Base-by-base conservation (phyloP, 139 green algal genomes). In the Marvania coccoides region DNA sequence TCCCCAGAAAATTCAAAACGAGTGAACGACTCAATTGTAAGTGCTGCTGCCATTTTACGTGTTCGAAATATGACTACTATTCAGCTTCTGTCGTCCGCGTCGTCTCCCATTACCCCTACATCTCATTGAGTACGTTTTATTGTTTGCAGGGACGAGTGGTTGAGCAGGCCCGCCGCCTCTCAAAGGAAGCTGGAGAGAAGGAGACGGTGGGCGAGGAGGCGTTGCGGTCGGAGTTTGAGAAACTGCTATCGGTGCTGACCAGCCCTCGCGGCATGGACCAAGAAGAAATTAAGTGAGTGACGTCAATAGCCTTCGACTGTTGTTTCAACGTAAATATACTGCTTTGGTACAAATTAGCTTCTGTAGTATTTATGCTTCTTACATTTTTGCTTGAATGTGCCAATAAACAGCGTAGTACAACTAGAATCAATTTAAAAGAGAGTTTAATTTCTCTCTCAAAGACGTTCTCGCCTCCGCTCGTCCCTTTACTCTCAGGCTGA, bases 141-240 rank as follows among this genome's bases (percentile, higher is more conserved):
- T n/a, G n/a, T n/a, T n/a, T n/a, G n/a, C n/a, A n/a, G 42, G 19
- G 57, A 19, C n/a, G 65, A 9, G 64, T 81, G 10, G 47, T 78
- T 34, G 70, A 73, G 47, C 70, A 74, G 39, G 80, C 76, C 33
- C 79, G 76, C 64, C 51, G 63, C 28, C 47, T 85, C 46, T 56
- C 76, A 3, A 63, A 84, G 47, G 69, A 85, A 40, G 38, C 70
- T 33, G 47, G 48, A 23, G 42, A 62, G 45, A 14, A 34, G 14
- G 38, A n/a, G 8, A 59, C 63, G 15, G 47, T 36, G 2, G 55
- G 55, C 19, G 71, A 76, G 59, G 26, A 79, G 63, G 69, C 77
- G 15, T 57, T 88, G 65, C 74, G 72, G 42, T 63, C 83, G 58
- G 86, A 92, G 66, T 87, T 92, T 73, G 81, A 90, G 57, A 66